Base-by-base conservation (phyloP, 306 rosid genomes). In the Mimosa bimucronata region DNA sequence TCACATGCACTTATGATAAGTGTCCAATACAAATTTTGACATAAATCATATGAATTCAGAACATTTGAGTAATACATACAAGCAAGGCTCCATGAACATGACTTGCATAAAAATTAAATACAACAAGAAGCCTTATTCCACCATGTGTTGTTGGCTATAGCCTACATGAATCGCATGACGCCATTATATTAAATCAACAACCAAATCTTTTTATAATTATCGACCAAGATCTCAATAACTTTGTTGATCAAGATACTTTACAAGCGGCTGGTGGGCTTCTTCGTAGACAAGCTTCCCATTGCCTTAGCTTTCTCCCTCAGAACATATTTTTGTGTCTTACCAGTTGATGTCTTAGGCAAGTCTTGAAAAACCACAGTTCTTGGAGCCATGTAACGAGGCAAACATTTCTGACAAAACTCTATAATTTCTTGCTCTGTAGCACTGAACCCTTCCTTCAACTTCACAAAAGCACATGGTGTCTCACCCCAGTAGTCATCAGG, bases 401-500 rank as follows among this genome's bases (percentile, higher is more conserved):
- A 83, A 11, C 73, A 89, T 30, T 80, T 77, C 76, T 60, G 76
- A 73, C 94, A 93, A 13, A 85, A 92, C 12, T 84, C 77, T 18
- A 91, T 91, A 4, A 94, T 86, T 83, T 92, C 97, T 68, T 88
- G 86, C 45, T 69, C 85, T 21, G 79, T 83, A 3, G 86, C 86
- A 70, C 40, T 83, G 29, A 12, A 50, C 0, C 90, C 97, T 25
- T 89, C 93, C 85, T 92, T 94, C 61, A 94, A 42, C 85, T 88
- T 94, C 79, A 92, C 94, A 77, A 92, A 94, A 23, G 98, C 98
- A 81, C 94, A 92, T 5, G 96, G 92, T 16, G 94, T 89, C 89
- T 94, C 98, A 44, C 98, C 98, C 98, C 97, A 92, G 53, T 83
- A 79, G 11, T 90, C 92, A 81, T 94, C 94, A 13, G 97, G 94